Conservation (phyloP, 106 monocot genomes). For the Phalaenopsis equestris region DNA sequence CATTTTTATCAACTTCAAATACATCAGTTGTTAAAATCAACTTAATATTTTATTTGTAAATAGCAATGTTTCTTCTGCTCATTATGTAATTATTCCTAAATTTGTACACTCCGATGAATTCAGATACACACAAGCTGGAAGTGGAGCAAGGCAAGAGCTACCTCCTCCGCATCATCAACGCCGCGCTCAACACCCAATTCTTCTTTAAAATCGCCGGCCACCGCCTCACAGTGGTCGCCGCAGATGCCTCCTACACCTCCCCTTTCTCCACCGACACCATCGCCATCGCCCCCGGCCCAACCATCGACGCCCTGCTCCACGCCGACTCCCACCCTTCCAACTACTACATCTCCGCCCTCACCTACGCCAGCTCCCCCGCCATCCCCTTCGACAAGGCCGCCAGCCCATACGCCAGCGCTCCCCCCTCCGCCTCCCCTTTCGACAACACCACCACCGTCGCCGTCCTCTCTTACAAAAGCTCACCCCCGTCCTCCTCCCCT, state of each 20-base stretch:
- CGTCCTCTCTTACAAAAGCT: conserved; percentile 30
- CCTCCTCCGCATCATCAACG: conserved; percentile 76
- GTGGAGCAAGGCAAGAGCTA: conserved; percentile 50
- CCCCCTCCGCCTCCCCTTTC: background rate
- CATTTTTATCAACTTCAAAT: too few species aligned
- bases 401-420: conserved; percentile 30
- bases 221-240: conserved; percentile 56
- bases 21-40: too few species aligned
- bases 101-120: background rate
- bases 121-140: conserved; percentile 46
- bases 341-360: conserved; percentile 43
- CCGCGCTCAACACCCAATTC: conserved; percentile 64
- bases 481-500: background rate
- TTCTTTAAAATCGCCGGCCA: conserved; percentile 85
- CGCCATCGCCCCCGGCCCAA: conserved; percentile 55
- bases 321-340: conserved; percentile 11
- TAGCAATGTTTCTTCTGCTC: too few species aligned
- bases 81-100: background rate
- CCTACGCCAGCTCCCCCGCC: conserved; percentile 45
- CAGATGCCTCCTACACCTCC: conserved; percentile 66
- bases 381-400: conserved; percentile 63
- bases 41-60: too few species aligned
- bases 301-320: conserved; percentile 12
- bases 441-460: conserved; percentile 53
- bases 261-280: conserved; percentile 54